Conservation (phyloP, 1,139 yeast species). For the Saccharomyces hybrid region DNA sequence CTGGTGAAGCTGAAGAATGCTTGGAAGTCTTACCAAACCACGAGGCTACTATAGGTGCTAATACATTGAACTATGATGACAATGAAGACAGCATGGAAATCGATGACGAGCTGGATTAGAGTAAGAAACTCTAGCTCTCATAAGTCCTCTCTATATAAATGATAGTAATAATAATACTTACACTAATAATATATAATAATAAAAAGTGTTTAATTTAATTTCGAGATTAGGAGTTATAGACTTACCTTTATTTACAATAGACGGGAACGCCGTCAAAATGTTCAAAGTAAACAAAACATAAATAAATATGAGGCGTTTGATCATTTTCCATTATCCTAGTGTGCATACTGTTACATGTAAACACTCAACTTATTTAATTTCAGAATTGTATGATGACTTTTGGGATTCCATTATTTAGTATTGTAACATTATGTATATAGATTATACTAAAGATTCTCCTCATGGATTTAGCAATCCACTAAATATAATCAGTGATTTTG, state of each 20-base stretch:
- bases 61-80: constrained; percentile 39
- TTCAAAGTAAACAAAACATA: neutral
- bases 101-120: constrained; percentile 11
- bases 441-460: no score
- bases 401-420: no score
- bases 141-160: neutral
- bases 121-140: neutral
- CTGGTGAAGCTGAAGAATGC: constrained; percentile 50
- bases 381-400: neutral
- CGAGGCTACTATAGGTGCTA: constrained; percentile 42
- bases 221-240: neutral
- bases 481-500: no score
- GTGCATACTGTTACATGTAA: neutral
- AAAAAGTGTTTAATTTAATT: neutral
- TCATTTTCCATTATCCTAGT: neutral
- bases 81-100: constrained; percentile 31
- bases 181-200: neutral
- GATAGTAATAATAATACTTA: neutral
- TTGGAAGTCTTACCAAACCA: constrained; percentile 83
- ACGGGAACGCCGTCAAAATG: neutral
- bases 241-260: neutral
- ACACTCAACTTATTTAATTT: neutral
- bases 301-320: neutral
- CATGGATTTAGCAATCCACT: no score
- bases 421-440: no score